Evolutionary conservation across 305 asterid species (phyloP).

Genomic region (Fraxinus sp.): DNA sequence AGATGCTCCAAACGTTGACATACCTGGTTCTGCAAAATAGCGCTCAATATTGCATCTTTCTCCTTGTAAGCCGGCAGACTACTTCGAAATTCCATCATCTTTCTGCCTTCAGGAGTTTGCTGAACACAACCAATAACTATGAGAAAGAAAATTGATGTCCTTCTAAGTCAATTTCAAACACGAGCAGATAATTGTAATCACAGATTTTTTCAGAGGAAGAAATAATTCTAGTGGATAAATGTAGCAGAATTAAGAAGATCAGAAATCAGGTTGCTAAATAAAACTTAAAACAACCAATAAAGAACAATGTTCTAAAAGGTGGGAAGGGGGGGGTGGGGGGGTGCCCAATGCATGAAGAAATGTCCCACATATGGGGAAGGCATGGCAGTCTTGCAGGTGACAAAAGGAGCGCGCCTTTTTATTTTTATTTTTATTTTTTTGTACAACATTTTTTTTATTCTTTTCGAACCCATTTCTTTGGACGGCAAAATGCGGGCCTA

Average conservation of each 20-base stretch:
- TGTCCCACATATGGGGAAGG: too few species aligned
- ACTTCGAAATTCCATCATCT: slow-evolving; percentile 65
- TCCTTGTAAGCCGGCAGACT: slow-evolving; percentile 85
- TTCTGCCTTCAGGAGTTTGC: slow-evolving; percentile 79
- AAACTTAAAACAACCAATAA: slow-evolving; percentile 4
- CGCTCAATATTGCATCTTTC: slow-evolving; percentile 68
- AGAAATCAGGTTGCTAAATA: slow-evolving; percentile 2
- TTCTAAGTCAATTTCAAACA: slow-evolving; percentile 20
- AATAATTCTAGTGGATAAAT: not conserved
- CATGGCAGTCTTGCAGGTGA: too few species aligned
- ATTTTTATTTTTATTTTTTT: too few species aligned
- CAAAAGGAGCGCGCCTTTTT: too few species aligned
- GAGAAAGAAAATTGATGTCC: slow-evolving; percentile 19
- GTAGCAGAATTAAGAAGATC: not conserved
- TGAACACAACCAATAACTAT: slow-evolving; percentile 25
- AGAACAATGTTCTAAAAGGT: not conserved
- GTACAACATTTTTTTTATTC: too few species aligned
- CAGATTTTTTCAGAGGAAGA: not conserved
- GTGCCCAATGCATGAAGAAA: too few species aligned
- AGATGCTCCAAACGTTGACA: slow-evolving; percentile 23
- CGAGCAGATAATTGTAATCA: not conserved
- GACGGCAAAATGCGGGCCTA: too few species aligned
- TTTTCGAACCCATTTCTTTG: too few species aligned
- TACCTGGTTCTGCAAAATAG: slow-evolving; percentile 85
- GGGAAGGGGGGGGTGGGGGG: not conserved